phyloP scores from a whole-genome alignment of 139 green algal species.

The Deuterostichococcus epilithicus region DNA sequence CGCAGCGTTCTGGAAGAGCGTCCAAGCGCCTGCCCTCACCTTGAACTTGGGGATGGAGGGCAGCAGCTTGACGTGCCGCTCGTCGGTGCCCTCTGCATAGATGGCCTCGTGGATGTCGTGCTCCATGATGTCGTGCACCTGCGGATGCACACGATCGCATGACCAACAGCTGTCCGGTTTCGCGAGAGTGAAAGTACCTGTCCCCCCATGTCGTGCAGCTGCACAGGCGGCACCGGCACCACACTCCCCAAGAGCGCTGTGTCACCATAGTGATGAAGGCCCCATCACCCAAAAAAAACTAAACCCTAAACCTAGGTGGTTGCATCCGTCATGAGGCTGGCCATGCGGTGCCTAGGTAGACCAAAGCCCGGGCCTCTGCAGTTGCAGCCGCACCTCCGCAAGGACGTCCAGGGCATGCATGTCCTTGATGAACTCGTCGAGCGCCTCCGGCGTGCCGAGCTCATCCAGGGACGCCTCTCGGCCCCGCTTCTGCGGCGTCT shows the following conservation, averaged over 20 bases:
- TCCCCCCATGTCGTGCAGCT: slow-evolving; percentile 5
- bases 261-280: no score
- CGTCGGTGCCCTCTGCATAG: slow-evolving; percentile 31
- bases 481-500: neutral
- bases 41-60: slow-evolving; percentile 44
- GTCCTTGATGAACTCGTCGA: no score
- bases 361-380: no score
- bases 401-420: neutral
- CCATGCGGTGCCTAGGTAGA: no score
- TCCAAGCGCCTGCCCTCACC: neutral
- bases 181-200: neutral
- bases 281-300: no score
- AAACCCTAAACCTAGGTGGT: no score
- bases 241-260: slow-evolving; percentile 18
- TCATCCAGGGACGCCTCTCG: neutral
- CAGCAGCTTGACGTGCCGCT: slow-evolving; percentile 41
- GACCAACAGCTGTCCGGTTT: neutral
- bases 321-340: no score
- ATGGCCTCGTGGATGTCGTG: slow-evolving; percentile 15
- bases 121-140: slow-evolving; percentile 24
- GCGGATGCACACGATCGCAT: neutral
- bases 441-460: neutral
- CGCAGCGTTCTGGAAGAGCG: no score
- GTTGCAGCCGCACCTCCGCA: slow-evolving; percentile 3
- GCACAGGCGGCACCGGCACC: neutral